phyloP scores from a whole-genome alignment of 2,329 filamentous ascomycete species.

The Dissoconium aciculare region DNA sequence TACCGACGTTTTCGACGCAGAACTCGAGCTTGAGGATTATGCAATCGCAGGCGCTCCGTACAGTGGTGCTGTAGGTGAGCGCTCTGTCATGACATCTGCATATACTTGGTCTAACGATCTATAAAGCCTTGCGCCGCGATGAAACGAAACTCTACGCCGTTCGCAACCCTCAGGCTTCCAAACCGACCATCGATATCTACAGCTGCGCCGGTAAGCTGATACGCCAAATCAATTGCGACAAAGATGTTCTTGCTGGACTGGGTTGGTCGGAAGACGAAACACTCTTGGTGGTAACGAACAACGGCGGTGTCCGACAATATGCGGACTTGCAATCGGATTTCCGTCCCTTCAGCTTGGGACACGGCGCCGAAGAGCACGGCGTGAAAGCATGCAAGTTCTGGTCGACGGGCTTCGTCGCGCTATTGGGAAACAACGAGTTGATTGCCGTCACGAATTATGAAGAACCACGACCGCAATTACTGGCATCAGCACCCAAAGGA shows the following conservation, averaged over 20 bases:
- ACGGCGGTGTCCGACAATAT: constrained; percentile 82
- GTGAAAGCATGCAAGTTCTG: constrained; percentile 88
- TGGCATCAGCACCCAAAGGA: constrained; percentile 63
- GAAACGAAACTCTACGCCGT: constrained; percentile 71
- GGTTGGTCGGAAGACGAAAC: constrained; percentile 96
- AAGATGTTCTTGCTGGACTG: constrained; percentile 69
- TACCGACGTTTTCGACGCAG: constrained; percentile 80
- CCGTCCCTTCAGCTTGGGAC: constrained; percentile 79
- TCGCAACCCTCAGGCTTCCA: constrained; percentile 53
- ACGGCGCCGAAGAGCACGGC: constrained; percentile 73
- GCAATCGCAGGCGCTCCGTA: constrained; percentile 82
- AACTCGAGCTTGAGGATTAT: constrained; percentile 90
- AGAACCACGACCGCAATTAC: constrained; percentile 72
- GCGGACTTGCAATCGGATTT: constrained; percentile 90
- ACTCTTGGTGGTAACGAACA: constrained; percentile 71
- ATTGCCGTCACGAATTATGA: constrained; percentile 78
- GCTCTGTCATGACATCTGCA: constrained; percentile 4
- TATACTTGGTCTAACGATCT: no score
- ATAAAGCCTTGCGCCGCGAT: constrained; percentile 73
- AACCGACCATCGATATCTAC: constrained; percentile 85
- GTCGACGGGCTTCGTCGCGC: constrained; percentile 76
- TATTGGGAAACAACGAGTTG: constrained; percentile 76
- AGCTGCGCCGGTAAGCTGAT: constrained; percentile 83
- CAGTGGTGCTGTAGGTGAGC: constrained; percentile 75
- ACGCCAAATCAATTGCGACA: constrained; percentile 54